Evolutionary conservation across 331 rosid genomes (phyloP).

Genomic region (Acacia pycnantha): DNA sequence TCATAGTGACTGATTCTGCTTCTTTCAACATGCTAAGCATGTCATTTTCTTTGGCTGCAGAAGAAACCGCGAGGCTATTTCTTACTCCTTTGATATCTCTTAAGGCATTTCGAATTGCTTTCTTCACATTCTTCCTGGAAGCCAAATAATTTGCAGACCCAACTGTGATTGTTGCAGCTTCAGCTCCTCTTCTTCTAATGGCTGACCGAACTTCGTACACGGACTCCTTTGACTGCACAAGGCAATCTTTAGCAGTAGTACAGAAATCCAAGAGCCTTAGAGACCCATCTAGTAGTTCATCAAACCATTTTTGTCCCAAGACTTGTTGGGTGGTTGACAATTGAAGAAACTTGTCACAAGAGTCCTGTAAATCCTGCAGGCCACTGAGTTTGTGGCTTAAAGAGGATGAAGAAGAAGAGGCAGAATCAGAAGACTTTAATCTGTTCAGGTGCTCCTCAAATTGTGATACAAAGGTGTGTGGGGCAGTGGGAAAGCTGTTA

Average conservation of each 20-base stretch:
- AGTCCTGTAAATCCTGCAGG: conserved; percentile 43
- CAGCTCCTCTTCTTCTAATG: background rate
- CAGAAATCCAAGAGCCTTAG: conserved; percentile 44
- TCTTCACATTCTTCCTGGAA: conserved; percentile 25
- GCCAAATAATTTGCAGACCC: conserved; percentile 17
- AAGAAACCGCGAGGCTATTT: background rate
- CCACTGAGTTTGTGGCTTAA: conserved; percentile 30
- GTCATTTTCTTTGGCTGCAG: conserved; percentile 2
- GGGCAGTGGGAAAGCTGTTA: too few species aligned
- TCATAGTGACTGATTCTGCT: conserved; percentile 36
- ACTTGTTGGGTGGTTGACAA: conserved; percentile 37
- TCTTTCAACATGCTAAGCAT: conserved; percentile 32
- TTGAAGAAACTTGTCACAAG: conserved; percentile 34
- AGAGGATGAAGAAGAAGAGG: conserved; percentile 36
- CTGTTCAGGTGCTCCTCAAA: conserved; percentile 41
- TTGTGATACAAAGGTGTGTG: background rate
- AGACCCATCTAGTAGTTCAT: conserved; percentile 37
- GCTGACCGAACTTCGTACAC: conserved; percentile 26
- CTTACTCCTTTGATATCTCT: conserved; percentile 26
- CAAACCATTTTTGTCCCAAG: conserved; percentile 22
- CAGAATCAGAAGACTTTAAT: conserved; percentile 34
- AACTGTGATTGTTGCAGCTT: background rate
- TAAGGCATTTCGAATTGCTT: conserved; percentile 15
- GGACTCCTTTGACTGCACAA: conserved; percentile 39
- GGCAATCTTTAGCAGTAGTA: conserved; percentile 30